phyloP scores from a whole-genome alignment of 768 basidiomycete species.

The Podaxis rugospora region DNA sequence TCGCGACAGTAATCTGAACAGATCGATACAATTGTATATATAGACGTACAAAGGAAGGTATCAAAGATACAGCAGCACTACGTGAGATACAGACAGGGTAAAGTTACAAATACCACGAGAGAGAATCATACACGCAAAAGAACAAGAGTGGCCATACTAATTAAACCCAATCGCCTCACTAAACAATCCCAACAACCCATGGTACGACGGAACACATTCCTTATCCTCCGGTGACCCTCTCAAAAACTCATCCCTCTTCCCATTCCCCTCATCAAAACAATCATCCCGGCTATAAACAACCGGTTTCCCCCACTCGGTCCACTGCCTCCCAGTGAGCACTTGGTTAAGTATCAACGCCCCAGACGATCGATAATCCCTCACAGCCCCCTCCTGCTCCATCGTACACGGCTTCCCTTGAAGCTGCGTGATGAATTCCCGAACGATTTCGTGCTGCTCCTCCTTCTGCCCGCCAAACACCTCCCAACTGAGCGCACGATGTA shows the following conservation, averaged over 20 bases:
- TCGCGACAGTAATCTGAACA: too few species aligned
- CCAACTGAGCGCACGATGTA: background rate
- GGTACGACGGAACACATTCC: background rate
- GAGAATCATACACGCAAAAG: too few species aligned
- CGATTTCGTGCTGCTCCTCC: background rate
- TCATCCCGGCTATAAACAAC: background rate
- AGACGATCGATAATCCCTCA: background rate
- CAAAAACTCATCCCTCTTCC: background rate
- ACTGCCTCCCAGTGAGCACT: background rate
- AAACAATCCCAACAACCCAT: background rate
- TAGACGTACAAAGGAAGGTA: too few species aligned
- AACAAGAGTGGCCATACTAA: background rate
- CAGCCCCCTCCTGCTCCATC: background rate
- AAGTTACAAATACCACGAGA: too few species aligned
- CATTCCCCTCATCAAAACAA: conserved; percentile 1
- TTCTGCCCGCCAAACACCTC: background rate
- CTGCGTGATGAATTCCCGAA: background rate
- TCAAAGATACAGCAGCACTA: too few species aligned
- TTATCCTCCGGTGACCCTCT: background rate
- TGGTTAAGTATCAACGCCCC: background rate
- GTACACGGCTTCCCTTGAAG: background rate
- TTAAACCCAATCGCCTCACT: background rate
- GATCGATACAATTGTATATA: too few species aligned
- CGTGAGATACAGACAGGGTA: too few species aligned
- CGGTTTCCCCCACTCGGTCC: background rate